phyloP scores from a whole-genome alignment of 2,329 filamentous ascomycete species.

The Rachicladosporium sp. region DNA sequence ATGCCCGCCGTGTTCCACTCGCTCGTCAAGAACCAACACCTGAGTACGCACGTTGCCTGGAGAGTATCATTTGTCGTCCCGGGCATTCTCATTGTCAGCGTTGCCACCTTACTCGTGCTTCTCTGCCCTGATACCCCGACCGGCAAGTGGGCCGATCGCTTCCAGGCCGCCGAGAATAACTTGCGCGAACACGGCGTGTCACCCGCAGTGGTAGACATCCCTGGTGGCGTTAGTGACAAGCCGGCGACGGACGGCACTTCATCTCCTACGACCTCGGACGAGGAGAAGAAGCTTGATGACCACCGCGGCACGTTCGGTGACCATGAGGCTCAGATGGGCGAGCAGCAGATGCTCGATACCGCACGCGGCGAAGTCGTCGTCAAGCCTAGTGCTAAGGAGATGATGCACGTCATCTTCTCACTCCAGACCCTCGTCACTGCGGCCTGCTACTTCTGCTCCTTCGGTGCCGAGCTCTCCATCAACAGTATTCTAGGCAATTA shows the following conservation, averaged over 20 bases:
- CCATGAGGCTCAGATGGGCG: slow-evolving; percentile 33
- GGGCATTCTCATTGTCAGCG: slow-evolving; percentile 58
- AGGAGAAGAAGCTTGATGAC: slow-evolving; percentile 27
- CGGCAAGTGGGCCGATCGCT: slow-evolving; percentile 67
- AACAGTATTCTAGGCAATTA: slow-evolving; percentile 49
- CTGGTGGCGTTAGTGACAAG: slow-evolving; percentile 37
- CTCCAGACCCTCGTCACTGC: slow-evolving; percentile 42
- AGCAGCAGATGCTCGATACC: slow-evolving; percentile 42
- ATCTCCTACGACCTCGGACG: slow-evolving; percentile 13
- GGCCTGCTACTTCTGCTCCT: slow-evolving; percentile 47
- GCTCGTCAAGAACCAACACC: slow-evolving; percentile 46
- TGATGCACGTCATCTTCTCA: slow-evolving; percentile 49
- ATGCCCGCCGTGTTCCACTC: slow-evolving; percentile 86
- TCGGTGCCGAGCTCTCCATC: slow-evolving; percentile 48
- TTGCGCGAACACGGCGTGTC: slow-evolving; percentile 34
- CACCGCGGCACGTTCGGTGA: slow-evolving; percentile 26
- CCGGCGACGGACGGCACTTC: slow-evolving; percentile 10
- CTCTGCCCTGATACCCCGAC: slow-evolving; percentile 72
- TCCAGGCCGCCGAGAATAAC: slow-evolving; percentile 44
- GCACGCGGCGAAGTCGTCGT: slow-evolving; percentile 48
- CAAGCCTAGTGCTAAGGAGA: slow-evolving; percentile 50
- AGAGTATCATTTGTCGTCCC: slow-evolving; percentile 75
- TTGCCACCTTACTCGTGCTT: slow-evolving; percentile 57
- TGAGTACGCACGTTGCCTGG: slow-evolving; percentile 62
- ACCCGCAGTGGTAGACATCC: slow-evolving; percentile 36